A percentile compares a stretch with the other conserved stretches of the same genome.
These are phyloP conservation scores for Panaeolus papilionaceus DNA, from an alignment of 768 basidiomycete species.

Conservation along the genomic window DNA sequence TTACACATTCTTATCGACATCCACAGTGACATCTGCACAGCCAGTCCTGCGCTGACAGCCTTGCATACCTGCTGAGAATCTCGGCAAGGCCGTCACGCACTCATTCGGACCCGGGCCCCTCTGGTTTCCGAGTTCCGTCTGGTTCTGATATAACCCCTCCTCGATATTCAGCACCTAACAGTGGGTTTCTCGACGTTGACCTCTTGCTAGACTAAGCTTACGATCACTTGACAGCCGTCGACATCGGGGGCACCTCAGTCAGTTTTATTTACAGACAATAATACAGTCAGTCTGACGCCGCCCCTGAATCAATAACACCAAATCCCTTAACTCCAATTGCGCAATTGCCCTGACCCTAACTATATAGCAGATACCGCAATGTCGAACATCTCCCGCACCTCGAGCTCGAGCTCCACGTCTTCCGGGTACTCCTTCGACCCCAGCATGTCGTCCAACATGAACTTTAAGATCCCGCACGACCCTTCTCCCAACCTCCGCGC, in stretches of 20 bases:
- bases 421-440: slow-evolving; percentile 29
- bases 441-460: slow-evolving; percentile 31
- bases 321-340: background rate
- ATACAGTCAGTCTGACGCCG: background rate
- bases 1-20: background rate
- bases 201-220: background rate
- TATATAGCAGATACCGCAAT: background rate
- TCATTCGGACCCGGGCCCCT: background rate
- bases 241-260: background rate
- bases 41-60: background rate
- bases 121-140: slow-evolving; percentile 1
- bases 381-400: background rate
- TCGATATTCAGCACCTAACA: background rate
- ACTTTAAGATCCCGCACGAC: slow-evolving; percentile 33
- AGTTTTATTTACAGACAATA: background rate
- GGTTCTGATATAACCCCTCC: slow-evolving; percentile 2
- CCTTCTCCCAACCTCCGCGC: slow-evolving; percentile 41
- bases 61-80: background rate
- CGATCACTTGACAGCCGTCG: slow-evolving; percentile 4
- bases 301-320: background rate
- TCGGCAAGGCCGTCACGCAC: background rate
- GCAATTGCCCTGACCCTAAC: background rate
- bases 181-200: background rate
- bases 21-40: slow-evolving; percentile 10
- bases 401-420: background rate